A percentile compares a stretch with the other conserved stretches of the same genome.
Evolutionary conservation across 192 early-diverging fungal genomes (phyloP).

Genomic region (Haplosporangium gracile): DNA sequence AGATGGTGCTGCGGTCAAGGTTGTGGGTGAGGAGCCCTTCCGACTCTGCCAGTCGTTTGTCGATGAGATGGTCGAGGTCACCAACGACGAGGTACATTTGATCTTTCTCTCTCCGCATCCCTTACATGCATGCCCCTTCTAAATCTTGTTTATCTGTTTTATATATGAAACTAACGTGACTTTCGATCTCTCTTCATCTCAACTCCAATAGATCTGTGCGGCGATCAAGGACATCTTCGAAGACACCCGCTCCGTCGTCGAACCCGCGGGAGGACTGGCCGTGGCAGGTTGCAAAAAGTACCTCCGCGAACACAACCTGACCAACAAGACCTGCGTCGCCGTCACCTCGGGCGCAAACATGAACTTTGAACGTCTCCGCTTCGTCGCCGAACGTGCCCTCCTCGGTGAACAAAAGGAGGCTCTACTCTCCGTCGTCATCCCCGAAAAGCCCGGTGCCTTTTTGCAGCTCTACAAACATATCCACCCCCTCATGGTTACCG

Average conservation of each 20-base stretch:
- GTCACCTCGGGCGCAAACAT: slow-evolving; percentile 97
- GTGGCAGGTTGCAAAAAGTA: slow-evolving; percentile 93
- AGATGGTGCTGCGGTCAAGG: slow-evolving; percentile 94
- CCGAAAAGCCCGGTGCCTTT: slow-evolving; percentile 87
- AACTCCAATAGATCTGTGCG: slow-evolving; percentile 77
- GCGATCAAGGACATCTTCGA: slow-evolving; percentile 92
- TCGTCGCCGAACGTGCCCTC: slow-evolving; percentile 95
- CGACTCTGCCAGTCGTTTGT: slow-evolving; percentile 81
- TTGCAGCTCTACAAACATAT: slow-evolving; percentile 82
- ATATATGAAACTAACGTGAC: not conserved
- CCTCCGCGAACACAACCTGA: slow-evolving; percentile 63
- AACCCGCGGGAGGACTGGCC: slow-evolving; percentile 95
- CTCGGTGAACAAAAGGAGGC: slow-evolving; percentile 95
- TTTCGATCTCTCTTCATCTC: slow-evolving; percentile 9
- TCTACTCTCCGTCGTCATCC: slow-evolving; percentile 91
- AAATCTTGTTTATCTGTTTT: not conserved
- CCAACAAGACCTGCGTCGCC: slow-evolving; percentile 77
- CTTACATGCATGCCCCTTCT: not conserved
- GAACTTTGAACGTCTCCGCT: slow-evolving; percentile 98
- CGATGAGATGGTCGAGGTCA: slow-evolving; percentile 93
- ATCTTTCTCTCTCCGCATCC: not conserved
- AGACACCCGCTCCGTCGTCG: slow-evolving; percentile 94
- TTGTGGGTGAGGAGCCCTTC: slow-evolving; percentile 93
- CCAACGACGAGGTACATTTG: slow-evolving; percentile 82
- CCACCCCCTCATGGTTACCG: slow-evolving; percentile 89